These are phyloP conservation scores for Ramularia endophylla DNA, from an alignment of 2,329 filamentous ascomycete species.

Conservation along the genomic window DNA sequence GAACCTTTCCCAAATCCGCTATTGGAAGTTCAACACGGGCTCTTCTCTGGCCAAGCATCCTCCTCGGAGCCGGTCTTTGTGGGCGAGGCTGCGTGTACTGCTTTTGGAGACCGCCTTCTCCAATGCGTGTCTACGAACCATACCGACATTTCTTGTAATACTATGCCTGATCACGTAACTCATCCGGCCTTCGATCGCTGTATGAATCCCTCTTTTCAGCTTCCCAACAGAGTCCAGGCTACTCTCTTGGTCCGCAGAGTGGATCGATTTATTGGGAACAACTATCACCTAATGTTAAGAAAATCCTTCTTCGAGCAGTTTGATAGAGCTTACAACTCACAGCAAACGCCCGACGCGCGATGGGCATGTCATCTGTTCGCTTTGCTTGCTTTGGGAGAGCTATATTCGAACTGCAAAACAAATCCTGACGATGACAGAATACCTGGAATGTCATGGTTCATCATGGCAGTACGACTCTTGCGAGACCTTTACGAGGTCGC, in stretches of 20 bases:
- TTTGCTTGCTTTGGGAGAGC: conserved; percentile 43
- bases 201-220: conserved; percentile 12
- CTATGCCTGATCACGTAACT: conserved; percentile 18
- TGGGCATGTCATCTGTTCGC: conserved; percentile 41
- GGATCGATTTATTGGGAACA: conserved; percentile 31
- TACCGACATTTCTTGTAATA: conserved; percentile 10
- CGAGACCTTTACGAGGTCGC: conserved; percentile 40
- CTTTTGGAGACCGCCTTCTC: conserved; percentile 22
- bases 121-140: conserved; percentile 14
- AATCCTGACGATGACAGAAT: conserved; percentile 30
- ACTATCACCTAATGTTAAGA: conserved; percentile 39
- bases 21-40: conserved; percentile 19
- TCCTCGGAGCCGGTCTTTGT: conserved; percentile 18
- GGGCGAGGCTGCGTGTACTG: conserved; percentile 22
- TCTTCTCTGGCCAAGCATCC: conserved; percentile 11
- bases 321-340: conserved; percentile 35
- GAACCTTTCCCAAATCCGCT: conserved; percentile 18
- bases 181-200: conserved; percentile 15
- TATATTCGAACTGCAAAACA: conserved; percentile 38
- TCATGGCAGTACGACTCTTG: conserved; percentile 36
- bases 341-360: conserved; percentile 29
- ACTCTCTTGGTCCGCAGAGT: conserved; percentile 21
- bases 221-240: conserved; percentile 23
- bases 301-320: conserved; percentile 36
- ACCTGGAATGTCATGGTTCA: conserved; percentile 42